Evolutionary conservation across 192 early-diverging fungal species (phyloP).

Genomic region (Coemansia sp.): DNA sequence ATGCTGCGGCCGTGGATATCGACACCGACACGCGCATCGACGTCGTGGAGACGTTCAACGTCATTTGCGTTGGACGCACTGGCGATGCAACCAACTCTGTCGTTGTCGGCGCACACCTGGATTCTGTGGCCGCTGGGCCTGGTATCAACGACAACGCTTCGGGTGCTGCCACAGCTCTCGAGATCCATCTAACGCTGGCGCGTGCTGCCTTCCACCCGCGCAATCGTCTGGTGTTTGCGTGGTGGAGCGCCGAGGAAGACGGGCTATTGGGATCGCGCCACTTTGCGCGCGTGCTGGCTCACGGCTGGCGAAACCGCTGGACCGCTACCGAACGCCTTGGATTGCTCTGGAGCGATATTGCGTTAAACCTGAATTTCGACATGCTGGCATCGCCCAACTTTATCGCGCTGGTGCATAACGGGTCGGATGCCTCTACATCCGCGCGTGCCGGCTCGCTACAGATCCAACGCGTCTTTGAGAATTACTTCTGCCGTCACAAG

Average conservation of each 20-base stretch:
- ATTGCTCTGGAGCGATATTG: conserved; percentile 51
- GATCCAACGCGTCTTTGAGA: conserved; percentile 61
- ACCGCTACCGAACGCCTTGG: conserved; percentile 29
- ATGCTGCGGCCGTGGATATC: conserved; percentile 17
- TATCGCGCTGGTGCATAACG: conserved; percentile 63
- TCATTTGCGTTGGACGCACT: conserved; percentile 57
- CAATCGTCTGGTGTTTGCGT: conserved; percentile 68
- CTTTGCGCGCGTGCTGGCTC: conserved; percentile 56
- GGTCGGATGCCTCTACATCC: conserved; percentile 57
- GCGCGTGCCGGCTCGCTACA: conserved; percentile 54
- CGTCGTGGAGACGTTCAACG: conserved; percentile 63
- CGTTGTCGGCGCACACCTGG: conserved; percentile 65
- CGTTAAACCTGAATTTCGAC: conserved; percentile 69
- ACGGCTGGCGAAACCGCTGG: conserved; percentile 45
- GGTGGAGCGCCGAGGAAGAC: conserved; percentile 74
- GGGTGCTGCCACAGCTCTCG: conserved; percentile 58
- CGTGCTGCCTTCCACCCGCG: conserved; percentile 41
- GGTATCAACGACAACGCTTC: conserved; percentile 74
- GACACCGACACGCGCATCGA: conserved; percentile 55
- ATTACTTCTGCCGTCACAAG: conserved; percentile 54
- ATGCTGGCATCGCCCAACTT: conserved; percentile 75
- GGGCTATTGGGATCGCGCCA: conserved; percentile 65
- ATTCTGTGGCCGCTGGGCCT: conserved; percentile 67
- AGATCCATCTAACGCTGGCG: conserved; percentile 60
- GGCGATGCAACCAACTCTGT: conserved; percentile 54